Conservation (phyloP, 768 basidiomycete species). For the Cyclocybe cylindracea region DNA sequence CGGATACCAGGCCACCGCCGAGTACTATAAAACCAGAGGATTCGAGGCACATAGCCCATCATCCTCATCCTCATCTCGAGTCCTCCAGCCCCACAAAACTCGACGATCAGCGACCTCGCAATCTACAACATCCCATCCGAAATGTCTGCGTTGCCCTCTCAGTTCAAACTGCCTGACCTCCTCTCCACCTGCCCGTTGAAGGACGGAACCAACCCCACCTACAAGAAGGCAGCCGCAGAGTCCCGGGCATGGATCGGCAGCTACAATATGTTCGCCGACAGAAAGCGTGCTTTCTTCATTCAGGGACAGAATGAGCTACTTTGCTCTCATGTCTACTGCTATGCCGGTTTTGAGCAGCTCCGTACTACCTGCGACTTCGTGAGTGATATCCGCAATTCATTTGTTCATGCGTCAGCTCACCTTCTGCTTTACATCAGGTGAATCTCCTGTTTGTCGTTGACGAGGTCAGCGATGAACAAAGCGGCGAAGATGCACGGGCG, state of each 20-base stretch:
- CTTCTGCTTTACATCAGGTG: conserved; percentile 29
- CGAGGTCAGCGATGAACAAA: conserved; percentile 70
- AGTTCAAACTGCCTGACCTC: conserved; percentile 60
- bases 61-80: conserved; percentile 4
- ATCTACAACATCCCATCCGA: conserved; percentile 13
- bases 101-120: conserved; percentile 10
- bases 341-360: conserved; percentile 56
- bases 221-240: conserved; percentile 53
- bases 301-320: conserved; percentile 63
- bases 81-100: conserved; percentile 11
- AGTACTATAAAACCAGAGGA: conserved; percentile 13
- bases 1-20: neutral
- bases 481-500: conserved; percentile 50
- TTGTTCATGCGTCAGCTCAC: conserved; percentile 3
- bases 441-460: conserved; percentile 69
- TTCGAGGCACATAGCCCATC: conserved; percentile 5
- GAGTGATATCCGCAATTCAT: conserved; percentile 16
- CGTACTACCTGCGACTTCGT: conserved; percentile 65
- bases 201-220: conserved; percentile 56
- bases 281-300: conserved; percentile 64
- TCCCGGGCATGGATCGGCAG: conserved; percentile 65
- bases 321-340: conserved; percentile 61
- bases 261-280: conserved; percentile 57
- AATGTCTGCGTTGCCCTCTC: conserved; percentile 23
- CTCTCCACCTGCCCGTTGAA: conserved; percentile 46